Conservation (phyloP, 805 yeast genomes). For the Lipomyces orientalis region DNA sequence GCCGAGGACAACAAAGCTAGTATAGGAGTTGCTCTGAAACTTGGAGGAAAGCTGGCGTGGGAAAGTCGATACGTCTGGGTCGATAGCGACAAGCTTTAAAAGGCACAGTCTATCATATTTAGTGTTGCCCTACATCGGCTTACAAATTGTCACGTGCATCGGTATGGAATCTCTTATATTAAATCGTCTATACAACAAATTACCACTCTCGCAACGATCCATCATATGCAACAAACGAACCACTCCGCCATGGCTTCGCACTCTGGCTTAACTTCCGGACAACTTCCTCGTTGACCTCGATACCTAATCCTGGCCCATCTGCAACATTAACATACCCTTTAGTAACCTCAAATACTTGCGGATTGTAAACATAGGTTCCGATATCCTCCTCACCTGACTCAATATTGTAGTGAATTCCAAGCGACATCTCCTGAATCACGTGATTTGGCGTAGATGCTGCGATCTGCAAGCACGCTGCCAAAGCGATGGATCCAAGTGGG, state of each 20-base stretch:
- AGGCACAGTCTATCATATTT: no score
- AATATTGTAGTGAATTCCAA: constrained; percentile 43
- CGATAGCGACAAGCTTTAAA: not conserved
- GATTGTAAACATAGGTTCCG: constrained; percentile 39
- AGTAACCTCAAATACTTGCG: constrained; percentile 39
- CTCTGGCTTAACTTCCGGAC: constrained; percentile 25
- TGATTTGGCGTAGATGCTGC: constrained; percentile 40
- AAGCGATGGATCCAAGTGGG: constrained; percentile 44
- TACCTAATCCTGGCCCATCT: constrained; percentile 42
- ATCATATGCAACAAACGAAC: constrained; percentile 24
- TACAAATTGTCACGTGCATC: no score
- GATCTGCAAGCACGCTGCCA: constrained; percentile 43
- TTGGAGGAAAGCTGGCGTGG: not conserved
- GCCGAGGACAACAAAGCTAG: not conserved
- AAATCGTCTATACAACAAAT: not conserved
- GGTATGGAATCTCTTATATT: no score
- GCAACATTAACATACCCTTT: constrained; percentile 40
- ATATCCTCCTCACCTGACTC: constrained; percentile 40
- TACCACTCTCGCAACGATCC: constrained; percentile 32
- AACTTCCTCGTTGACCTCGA: constrained; percentile 37
- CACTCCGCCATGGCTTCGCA: constrained; percentile 32
- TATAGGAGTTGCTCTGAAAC: not conserved
- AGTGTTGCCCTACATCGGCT: no score
- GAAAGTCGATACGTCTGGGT: not conserved
- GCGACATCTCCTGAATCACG: constrained; percentile 42